A percentile compares a stretch with the other conserved stretches of the same genome.
Conservation (phyloP, 2,329 filamentous ascomycete genomes). For the Tolypocladium nubicola region DNA sequence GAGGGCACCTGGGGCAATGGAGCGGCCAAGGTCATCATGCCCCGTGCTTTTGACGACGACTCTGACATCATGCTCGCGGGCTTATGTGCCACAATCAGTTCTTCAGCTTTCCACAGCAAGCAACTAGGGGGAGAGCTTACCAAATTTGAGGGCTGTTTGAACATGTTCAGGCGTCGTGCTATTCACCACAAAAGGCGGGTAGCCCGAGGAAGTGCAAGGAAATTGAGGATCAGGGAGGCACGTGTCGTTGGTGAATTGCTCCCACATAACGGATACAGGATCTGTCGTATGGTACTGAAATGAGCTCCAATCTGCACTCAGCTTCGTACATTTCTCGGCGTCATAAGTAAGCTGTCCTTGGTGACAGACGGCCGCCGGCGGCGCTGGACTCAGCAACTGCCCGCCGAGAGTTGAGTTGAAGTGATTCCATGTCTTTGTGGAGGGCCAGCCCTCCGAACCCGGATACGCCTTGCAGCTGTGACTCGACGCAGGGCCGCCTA, state of each 20-base stretch:
- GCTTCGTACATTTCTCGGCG: constrained; percentile 16
- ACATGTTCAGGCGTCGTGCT: constrained; percentile 22
- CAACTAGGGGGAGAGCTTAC: constrained; percentile 17
- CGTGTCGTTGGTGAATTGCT: constrained; percentile 38
- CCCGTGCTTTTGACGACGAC: constrained; percentile 29
- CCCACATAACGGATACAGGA: constrained; percentile 20
- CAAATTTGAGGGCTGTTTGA: constrained; percentile 29
- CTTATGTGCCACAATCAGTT: constrained; percentile 8
- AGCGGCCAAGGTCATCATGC: constrained; percentile 34
- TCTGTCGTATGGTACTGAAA: constrained; percentile 17
- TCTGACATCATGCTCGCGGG: constrained; percentile 29
- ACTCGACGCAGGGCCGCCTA: background rate
- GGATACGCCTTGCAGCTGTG: constrained; percentile 36
- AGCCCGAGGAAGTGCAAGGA: constrained; percentile 22
- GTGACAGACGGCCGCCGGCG: constrained; percentile 23
- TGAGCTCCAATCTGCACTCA: constrained; percentile 13
- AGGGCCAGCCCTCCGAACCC: constrained; percentile 35
- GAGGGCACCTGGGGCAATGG: constrained; percentile 37
- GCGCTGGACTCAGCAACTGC: constrained; percentile 28
- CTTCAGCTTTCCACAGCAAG: accelerated
- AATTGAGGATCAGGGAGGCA: constrained; percentile 31
- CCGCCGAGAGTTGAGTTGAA: constrained; percentile 35
- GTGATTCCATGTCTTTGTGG: constrained; percentile 27
- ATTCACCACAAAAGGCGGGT: constrained; percentile 25
- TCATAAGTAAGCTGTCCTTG: constrained; percentile 13